These are phyloP conservation scores for Penicillium aurantiogriseum DNA, from an alignment of 2,329 filamentous ascomycete genomes.

Conservation along the genomic window DNA sequence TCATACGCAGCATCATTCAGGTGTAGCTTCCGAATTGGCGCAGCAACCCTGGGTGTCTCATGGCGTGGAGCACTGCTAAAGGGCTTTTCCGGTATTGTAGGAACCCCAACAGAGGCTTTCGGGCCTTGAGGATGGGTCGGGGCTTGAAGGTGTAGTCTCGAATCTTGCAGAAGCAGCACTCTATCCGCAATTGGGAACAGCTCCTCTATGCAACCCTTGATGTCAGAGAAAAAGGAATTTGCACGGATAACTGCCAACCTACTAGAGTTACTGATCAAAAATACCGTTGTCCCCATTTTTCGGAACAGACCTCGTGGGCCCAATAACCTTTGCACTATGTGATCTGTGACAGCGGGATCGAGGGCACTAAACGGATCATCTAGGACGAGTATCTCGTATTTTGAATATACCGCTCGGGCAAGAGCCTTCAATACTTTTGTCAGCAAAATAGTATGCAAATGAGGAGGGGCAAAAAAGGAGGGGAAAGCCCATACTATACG, in stretches of 20 bases:
- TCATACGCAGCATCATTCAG: background rate
- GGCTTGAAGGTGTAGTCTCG: background rate
- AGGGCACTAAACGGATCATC: background rate
- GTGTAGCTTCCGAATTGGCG: background rate
- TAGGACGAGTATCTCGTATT: background rate
- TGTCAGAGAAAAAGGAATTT: background rate
- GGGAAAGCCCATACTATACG: background rate
- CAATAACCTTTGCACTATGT: background rate
- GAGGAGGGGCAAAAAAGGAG: background rate
- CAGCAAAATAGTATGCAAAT: background rate
- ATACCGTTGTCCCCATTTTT: background rate
- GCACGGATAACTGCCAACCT: background rate
- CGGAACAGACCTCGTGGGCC: background rate
- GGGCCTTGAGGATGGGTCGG: background rate
- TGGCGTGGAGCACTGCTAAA: background rate
- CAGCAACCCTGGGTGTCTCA: background rate
- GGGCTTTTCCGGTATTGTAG: background rate
- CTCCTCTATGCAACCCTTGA: background rate
- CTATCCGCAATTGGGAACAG: background rate
- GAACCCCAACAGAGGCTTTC: background rate
- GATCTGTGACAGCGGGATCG: background rate
- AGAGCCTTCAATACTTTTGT: background rate
- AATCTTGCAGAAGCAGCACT: background rate
- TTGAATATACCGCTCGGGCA: background rate
- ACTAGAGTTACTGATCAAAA: constrained; percentile 2